These are phyloP conservation scores for Saururus chinensis DNA, from an alignment of 164 flowering plant genomes.

Conservation along the genomic window DNA sequence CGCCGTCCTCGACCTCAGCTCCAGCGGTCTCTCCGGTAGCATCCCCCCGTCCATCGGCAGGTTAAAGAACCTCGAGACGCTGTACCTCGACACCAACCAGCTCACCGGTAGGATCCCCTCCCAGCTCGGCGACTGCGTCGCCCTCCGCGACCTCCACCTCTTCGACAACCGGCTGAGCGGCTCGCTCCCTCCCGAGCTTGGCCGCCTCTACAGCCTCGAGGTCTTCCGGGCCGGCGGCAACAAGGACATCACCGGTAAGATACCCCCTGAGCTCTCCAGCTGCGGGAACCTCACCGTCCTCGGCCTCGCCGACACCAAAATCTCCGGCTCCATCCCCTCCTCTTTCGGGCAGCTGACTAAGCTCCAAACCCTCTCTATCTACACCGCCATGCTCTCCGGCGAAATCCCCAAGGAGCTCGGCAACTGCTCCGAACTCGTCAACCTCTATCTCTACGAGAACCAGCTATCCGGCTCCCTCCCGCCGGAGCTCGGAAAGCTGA, in stretches of 20 bases:
- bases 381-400: conserved; percentile 70
- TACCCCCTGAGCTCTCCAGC: conserved; percentile 54
- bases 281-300: conserved; percentile 36
- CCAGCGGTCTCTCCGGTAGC: conserved; percentile 47
- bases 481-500: conserved; percentile 52
- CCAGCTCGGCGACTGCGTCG: conserved; percentile 40
- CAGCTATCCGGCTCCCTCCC: conserved; percentile 69
- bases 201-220: conserved; percentile 36
- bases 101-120: conserved; percentile 61
- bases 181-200: conserved; percentile 43
- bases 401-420: conserved; percentile 71
- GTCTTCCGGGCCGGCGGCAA: conserved; percentile 74
- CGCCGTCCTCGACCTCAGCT: conserved; percentile 44
- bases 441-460: conserved; percentile 59
- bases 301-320: conserved; percentile 50
- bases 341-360: conserved; percentile 48
- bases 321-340: conserved; percentile 45
- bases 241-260: conserved; percentile 48
- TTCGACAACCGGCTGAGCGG: conserved; percentile 60
- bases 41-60: conserved; percentile 55
- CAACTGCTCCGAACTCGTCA: conserved; percentile 68
- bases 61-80: conserved; percentile 40
- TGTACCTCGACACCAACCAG: conserved; percentile 63
- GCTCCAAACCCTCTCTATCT: conserved; percentile 59
- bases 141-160: conserved; percentile 36